phyloP scores from a whole-genome alignment of 1,139 yeast species.

The Suhomyces chickasaworum region DNA sequence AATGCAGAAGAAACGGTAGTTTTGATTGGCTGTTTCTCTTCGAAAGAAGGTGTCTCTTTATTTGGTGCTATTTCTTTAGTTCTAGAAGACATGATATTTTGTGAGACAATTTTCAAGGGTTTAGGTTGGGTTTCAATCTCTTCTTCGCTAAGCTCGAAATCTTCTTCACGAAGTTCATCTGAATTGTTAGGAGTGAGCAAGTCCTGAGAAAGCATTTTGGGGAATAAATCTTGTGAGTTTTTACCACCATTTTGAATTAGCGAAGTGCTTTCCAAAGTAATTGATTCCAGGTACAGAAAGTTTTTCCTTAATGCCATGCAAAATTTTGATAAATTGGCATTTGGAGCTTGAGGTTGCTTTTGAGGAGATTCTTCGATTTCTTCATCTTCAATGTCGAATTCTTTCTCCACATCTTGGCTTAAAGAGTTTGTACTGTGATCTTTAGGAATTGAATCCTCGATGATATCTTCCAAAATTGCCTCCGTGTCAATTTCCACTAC shows the following conservation, averaged over 20 bases:
- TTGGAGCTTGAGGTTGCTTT: slow-evolving; percentile 18
- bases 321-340: slow-evolving; percentile 16
- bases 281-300: slow-evolving; percentile 25
- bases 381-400: slow-evolving; percentile 27
- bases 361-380: slow-evolving; percentile 50
- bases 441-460: slow-evolving; percentile 5
- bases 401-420: slow-evolving; percentile 21
- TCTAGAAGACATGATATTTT: background rate
- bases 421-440: background rate
- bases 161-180: slow-evolving; percentile 15
- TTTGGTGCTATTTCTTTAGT: background rate
- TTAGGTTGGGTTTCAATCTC: slow-evolving; percentile 8
- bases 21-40: background rate
- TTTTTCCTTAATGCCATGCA: slow-evolving; percentile 29
- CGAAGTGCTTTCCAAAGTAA: slow-evolving; percentile 1
- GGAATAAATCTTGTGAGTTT: slow-evolving; percentile 1
- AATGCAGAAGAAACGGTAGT: background rate
- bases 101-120: slow-evolving; percentile 3
- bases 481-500: background rate
- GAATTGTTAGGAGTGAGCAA: slow-evolving; percentile 11
- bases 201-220: background rate
- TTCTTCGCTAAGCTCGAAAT: slow-evolving; percentile 18
- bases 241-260: background rate
- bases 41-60: no score
- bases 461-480: background rate